Percentiles rank a stretch among this genome's conserved stretches.
Evolutionary conservation across 2,329 filamentous ascomycete genomes (phyloP).

Genomic region (Microdochium nivale): DNA sequence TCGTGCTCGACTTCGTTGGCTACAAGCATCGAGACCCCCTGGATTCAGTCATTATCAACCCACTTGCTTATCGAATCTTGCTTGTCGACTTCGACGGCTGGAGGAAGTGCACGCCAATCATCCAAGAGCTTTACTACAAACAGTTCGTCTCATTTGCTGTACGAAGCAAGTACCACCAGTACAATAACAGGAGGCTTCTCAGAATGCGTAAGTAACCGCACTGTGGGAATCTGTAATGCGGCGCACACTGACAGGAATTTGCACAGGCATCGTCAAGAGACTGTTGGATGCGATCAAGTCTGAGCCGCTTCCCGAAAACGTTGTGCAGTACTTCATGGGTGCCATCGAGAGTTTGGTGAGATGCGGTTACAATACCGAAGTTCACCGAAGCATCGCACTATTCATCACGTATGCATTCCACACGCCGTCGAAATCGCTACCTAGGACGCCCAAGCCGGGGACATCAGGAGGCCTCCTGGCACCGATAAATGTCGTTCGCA

Average conservation of each 20-base stretch:
- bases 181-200: constrained; percentile 79
- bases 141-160: constrained; percentile 84
- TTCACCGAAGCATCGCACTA: constrained; percentile 76
- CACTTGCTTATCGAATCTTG: constrained; percentile 84
- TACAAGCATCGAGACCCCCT: constrained; percentile 74
- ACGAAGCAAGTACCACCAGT: constrained; percentile 85
- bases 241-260: constrained; percentile 9
- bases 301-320: constrained; percentile 64
- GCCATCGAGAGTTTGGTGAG: constrained; percentile 74
- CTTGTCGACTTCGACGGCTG: constrained; percentile 91
- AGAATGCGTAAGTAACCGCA: constrained; percentile 69
- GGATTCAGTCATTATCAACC: constrained; percentile 91
- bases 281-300: constrained; percentile 85
- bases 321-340: constrained; percentile 66
- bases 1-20: constrained; percentile 80
- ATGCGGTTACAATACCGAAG: constrained; percentile 73
- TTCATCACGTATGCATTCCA: constrained; percentile 93
- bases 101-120: constrained; percentile 67
- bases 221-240: neutral
- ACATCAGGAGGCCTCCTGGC: constrained; percentile 29
- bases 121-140: constrained; percentile 84
- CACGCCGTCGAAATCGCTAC: constrained; percentile 34
- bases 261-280: constrained; percentile 75
- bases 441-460: constrained; percentile 41
- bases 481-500: constrained; percentile 29